Evolutionary conservation across 768 basidiomycete genomes (phyloP), one percentile per base, ranked within the genome.

Genomic region (Mrakia hoshinonis): DNA sequence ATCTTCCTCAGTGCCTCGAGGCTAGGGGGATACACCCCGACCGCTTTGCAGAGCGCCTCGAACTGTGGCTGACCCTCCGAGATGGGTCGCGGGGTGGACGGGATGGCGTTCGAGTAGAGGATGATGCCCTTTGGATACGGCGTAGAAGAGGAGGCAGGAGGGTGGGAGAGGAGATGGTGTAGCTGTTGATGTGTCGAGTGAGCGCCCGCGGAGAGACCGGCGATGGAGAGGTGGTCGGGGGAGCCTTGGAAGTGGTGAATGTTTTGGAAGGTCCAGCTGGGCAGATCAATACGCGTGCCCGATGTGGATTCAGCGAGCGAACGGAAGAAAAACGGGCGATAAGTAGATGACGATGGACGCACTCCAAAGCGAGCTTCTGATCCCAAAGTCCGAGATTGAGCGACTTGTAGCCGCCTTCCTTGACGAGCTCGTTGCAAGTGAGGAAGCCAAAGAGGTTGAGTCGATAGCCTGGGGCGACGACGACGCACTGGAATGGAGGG

Each of bases 361-460:
- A 62, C 49, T 67, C 65, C 48, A 67, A 49, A 20, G 65, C 65
- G 11, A 48, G 18, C 6, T 49, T 48, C 49, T 67, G 65, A 34
- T 67, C 65, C 65, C 65, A 67, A 2, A 67, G 34, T 7, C 65
- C 65, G n/a, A 67, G 65, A 34, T 67, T 67, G 9, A 67, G 49
- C 7, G 26, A 26, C 34, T 49, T 20, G 22, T 67, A 34, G 29
- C 65, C 65, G 20, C 65, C 48, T 11, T 67, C 65, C 5, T 13
- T 49, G 13, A 67, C n/a, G 22, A 67, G 65, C 49, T 67, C 65
- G 34, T 67, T 51, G 31, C 65, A 67, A 2, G 65, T 49, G 49
- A 67, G 65, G 65, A 67, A 67, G 15, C 65, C 65, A 18, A 67
- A 67, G 29, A 67, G 24, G 31, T 67, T 67, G 31, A 67, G 49